phyloP scores from a whole-genome alignment of 768 basidiomycete species.

The Chalciporus chontae region DNA sequence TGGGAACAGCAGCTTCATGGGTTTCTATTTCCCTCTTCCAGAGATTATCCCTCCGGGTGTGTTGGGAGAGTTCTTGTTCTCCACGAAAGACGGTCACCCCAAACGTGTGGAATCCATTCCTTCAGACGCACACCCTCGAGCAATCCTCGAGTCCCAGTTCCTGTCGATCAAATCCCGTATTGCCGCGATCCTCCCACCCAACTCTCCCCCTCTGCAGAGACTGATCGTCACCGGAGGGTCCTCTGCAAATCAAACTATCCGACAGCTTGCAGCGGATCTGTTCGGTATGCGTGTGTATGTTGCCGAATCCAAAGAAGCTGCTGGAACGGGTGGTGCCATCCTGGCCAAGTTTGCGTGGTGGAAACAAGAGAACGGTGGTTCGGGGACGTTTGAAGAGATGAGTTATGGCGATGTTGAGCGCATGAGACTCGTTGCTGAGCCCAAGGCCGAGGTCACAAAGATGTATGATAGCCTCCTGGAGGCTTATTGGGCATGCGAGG shows the following conservation, averaged over 20 bases:
- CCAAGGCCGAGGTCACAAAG: constrained; percentile 39
- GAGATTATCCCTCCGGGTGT: constrained; percentile 44
- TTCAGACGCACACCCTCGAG: constrained; percentile 55
- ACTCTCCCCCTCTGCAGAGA: constrained; percentile 50
- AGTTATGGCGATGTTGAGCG: constrained; percentile 44
- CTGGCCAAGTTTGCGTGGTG: constrained; percentile 73
- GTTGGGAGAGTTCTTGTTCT: constrained; percentile 67
- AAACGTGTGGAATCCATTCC: constrained; percentile 38
- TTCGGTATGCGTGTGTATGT: constrained; percentile 73
- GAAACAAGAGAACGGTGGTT: constrained; percentile 39
- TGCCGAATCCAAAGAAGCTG: constrained; percentile 64
- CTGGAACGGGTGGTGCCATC: constrained; percentile 67
- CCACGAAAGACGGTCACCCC: constrained; percentile 25
- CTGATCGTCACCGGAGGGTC: constrained; percentile 80
- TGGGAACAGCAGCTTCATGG: constrained; percentile 50
- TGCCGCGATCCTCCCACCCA: constrained; percentile 57
- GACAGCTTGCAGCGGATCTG: constrained; percentile 75
- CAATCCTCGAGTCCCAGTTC: constrained; percentile 83
- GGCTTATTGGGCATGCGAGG: constrained; percentile 56
- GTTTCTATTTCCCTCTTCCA: not conserved
- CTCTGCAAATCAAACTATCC: constrained; percentile 67
- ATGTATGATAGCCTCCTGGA: constrained; percentile 55
- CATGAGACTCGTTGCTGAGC: constrained; percentile 61
- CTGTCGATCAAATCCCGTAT: constrained; percentile 76
- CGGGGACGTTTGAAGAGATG: constrained; percentile 65